Base-by-base conservation (phyloP, 352 stramenopile genomes). In the Phytophthora gonapodyides region DNA sequence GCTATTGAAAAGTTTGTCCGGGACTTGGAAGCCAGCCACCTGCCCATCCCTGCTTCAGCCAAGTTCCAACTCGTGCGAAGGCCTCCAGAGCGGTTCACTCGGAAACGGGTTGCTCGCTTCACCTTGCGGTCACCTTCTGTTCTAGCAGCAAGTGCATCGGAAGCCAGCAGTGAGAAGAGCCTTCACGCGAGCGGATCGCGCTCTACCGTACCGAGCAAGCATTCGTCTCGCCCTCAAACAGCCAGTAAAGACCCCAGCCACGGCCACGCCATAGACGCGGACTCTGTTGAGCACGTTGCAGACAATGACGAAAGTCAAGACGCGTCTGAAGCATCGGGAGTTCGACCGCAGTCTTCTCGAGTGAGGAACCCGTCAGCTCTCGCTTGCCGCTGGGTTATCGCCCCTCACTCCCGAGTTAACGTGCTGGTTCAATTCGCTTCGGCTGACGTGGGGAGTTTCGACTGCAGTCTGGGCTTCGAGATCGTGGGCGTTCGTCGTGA, bases 401-500 rank as follows among this genome's bases (percentile, higher is more conserved):
- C 64, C 17, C 70, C 90, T 1, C 79, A 75, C 11, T 67, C 67
- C 0, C 71, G 63, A 12, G 78, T 93, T 2, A 62, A 84, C 15
- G 77, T 98, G 17, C 40, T 71, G 1, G 80, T 98, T 6, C 73
- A 87, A 27, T 98, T 98, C 62, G 57, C 71, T 7, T 95, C 89
- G 8, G 38, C 48, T 8, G 76, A 91, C 19, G 78, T 95, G 7
- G 91, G 93, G 0, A 68, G 71, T 12, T 97, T 96, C 33, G 87
- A 98, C 53, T 78, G 76, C 33, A 84, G 67, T 35, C 59, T 98
- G 24, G 82, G 83, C 0, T 98, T 98, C 62, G 93, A 98, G 61
- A 91, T 98, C 21, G 81, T 97, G 1, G 94, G 92, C 1, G 70
- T 80, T n/a, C 75, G 73, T 11, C 88, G 89, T 21, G 86, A 96